These are phyloP conservation scores for Crithidia expoeki DNA, from an alignment of 208 protist species.

Conservation along the genomic window DNA sequence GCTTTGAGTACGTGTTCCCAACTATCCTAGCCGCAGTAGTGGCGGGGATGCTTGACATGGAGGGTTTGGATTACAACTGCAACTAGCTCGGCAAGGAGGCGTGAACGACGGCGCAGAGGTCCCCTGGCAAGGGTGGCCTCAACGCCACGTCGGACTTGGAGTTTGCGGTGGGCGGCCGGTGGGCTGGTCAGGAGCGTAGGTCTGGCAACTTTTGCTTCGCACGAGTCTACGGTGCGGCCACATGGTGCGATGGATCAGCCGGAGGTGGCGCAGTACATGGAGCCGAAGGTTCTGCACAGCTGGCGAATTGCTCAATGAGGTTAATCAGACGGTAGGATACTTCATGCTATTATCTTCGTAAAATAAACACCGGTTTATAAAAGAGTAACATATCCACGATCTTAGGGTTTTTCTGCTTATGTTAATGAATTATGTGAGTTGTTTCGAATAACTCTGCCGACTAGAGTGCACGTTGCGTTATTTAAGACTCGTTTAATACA, in stretches of 20 bases:
- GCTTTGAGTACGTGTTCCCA: slow-evolving; percentile 70
- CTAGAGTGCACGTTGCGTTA: too few relatives aligned
- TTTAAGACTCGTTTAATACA: too few relatives aligned
- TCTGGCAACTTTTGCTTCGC: slow-evolving; percentile 76
- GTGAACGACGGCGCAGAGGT: slow-evolving; percentile 75
- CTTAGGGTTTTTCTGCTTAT: too few relatives aligned
- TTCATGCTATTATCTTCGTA: too few relatives aligned
- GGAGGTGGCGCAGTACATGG: slow-evolving; percentile 61
- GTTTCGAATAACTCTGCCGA: too few relatives aligned
- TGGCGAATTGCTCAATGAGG: too few relatives aligned
- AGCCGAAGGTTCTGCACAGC: slow-evolving; percentile 3
- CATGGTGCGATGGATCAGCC: slow-evolving; percentile 92
- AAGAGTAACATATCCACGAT: too few relatives aligned
- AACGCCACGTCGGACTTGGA: slow-evolving; percentile 40
- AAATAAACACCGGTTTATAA: too few relatives aligned
- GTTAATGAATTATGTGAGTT: too few relatives aligned
- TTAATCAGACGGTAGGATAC: background rate
- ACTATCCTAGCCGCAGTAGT: slow-evolving; percentile 65
- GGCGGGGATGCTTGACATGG: too few relatives aligned
- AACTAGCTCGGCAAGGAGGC: slow-evolving; percentile 92
- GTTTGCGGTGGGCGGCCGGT: slow-evolving; percentile 33
- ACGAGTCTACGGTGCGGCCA: slow-evolving; percentile 79
- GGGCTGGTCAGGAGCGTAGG: too few relatives aligned
- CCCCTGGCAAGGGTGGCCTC: slow-evolving; percentile 69
- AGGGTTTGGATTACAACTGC: slow-evolving; percentile 93